Conservation (phyloP, 495 filamentous ascomycete species). For the Annulohypoxylon maeteangense region DNA sequence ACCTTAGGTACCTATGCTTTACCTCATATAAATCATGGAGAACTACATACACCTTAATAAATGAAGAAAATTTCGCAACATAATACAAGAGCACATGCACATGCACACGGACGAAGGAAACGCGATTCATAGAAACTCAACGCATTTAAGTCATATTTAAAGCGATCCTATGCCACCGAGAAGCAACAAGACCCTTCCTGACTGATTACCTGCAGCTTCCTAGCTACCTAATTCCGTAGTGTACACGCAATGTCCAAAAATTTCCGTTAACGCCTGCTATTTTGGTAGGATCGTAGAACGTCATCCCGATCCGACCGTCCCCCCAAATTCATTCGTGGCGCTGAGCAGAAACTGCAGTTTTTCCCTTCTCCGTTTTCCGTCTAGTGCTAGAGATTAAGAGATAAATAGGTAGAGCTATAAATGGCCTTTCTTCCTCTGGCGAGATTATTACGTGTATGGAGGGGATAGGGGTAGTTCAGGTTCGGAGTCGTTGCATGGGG, state of each 20-base stretch:
- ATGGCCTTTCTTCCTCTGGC: neutral
- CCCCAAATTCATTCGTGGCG: neutral
- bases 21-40: too few species aligned
- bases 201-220: slow-evolving; percentile 1
- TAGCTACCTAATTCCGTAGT: neutral
- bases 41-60: too few species aligned
- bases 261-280: neutral
- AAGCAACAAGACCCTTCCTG: neutral
- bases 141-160: neutral
- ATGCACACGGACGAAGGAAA: neutral
- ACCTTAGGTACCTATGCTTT: neutral
- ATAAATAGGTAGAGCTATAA: neutral
- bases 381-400: neutral
- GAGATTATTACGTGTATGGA: neutral
- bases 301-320: neutral
- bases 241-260: neutral
- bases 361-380: slow-evolving; percentile 1
- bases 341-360: neutral
- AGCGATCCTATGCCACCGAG: neutral
- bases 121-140: neutral
- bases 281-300: neutral
- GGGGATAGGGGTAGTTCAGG: neutral
- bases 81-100: neutral
- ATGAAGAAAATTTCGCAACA: neutral
- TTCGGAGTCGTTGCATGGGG: neutral